Percentiles rank a stretch among this genome's conserved stretches.
Evolutionary conservation across 495 filamentous ascomycete genomes (phyloP).

Genomic region (Xylaria sp.): DNA sequence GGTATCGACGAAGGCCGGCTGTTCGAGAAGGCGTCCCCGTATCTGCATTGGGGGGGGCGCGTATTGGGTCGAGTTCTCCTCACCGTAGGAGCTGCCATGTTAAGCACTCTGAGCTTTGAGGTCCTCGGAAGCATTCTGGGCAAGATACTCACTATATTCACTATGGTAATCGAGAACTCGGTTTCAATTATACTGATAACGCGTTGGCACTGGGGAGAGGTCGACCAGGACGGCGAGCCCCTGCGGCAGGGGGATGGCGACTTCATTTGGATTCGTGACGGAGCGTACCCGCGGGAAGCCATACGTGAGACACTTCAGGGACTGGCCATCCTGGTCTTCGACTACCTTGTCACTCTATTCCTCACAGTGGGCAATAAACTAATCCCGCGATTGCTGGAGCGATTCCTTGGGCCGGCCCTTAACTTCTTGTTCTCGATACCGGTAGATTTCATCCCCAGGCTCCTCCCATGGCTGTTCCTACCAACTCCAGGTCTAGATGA

Average conservation of each 20-base stretch:
- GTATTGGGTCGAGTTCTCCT: slow-evolving; percentile 24
- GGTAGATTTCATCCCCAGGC: neutral
- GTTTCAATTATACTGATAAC: slow-evolving; percentile 22
- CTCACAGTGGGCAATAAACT: neutral
- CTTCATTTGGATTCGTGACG: slow-evolving; percentile 19
- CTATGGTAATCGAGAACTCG: slow-evolving; percentile 1
- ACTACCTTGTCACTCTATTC: slow-evolving; percentile 20
- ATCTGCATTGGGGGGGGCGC: slow-evolving; percentile 25
- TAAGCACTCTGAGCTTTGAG: slow-evolving; percentile 35
- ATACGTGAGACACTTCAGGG: slow-evolving; percentile 3
- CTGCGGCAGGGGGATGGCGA: slow-evolving; percentile 10
- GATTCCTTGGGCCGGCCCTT: neutral
- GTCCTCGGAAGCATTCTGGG: slow-evolving; percentile 19
- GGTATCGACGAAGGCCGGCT: slow-evolving; percentile 30
- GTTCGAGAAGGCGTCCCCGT: slow-evolving; percentile 11
- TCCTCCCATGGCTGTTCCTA: slow-evolving; percentile 17
- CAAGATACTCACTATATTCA: neutral
- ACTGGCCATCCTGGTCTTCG: neutral
- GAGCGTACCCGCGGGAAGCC: slow-evolving; percentile 4
- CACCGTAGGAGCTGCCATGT: slow-evolving; percentile 28
- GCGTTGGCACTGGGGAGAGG: slow-evolving; percentile 24
- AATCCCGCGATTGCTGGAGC: neutral
- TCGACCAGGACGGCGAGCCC: slow-evolving; percentile 19
- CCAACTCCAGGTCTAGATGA: slow-evolving; percentile 23
- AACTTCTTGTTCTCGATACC: slow-evolving; percentile 20